Percentiles rank a stretch among this genome's conserved stretches.
Conservation (phyloP, 345 rosid species). For the Euphorbia lathyris region DNA sequence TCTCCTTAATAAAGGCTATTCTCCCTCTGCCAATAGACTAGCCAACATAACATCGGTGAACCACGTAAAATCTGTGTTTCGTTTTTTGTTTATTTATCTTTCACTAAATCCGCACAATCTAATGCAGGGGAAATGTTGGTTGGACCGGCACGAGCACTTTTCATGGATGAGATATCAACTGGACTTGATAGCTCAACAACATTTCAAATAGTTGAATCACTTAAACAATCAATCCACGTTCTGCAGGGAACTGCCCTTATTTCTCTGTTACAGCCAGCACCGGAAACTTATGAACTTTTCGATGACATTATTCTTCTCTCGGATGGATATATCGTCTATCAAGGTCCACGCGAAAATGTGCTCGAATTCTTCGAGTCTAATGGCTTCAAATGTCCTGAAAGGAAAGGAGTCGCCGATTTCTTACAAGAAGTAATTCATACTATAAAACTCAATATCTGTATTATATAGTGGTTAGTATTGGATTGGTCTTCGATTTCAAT, state of each 20-base stretch:
- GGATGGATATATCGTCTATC: conserved; percentile 66
- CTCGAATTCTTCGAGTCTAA: conserved; percentile 52
- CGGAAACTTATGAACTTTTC: conserved; percentile 60
- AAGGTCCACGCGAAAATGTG: conserved; percentile 56
- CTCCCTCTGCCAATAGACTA: no score
- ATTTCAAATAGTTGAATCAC: conserved; percentile 58
- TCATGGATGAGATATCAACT: conserved; percentile 28
- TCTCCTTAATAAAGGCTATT: no score
- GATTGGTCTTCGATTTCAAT: no score
- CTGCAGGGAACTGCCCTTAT: conserved; percentile 60
- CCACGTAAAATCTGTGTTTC: no score
- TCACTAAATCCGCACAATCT: no score
- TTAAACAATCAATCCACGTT: conserved; percentile 49
- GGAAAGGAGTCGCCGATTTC: conserved; percentile 74
- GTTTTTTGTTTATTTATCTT: no score
- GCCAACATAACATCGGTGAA: no score
- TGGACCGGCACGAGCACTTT: no score
- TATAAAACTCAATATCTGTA: no score
- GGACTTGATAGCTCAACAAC: conserved; percentile 74
- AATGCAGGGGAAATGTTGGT: no score
- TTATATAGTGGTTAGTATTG: no score
- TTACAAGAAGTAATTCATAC: conserved; percentile 41
- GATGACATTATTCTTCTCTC: conserved; percentile 70
- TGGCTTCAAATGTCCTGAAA: conserved; percentile 64
- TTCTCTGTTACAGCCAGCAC: conserved; percentile 77